These are phyloP conservation scores for Elsinoe perseae DNA, from an alignment of 2,329 filamentous ascomycete species.

Conservation along the genomic window DNA sequence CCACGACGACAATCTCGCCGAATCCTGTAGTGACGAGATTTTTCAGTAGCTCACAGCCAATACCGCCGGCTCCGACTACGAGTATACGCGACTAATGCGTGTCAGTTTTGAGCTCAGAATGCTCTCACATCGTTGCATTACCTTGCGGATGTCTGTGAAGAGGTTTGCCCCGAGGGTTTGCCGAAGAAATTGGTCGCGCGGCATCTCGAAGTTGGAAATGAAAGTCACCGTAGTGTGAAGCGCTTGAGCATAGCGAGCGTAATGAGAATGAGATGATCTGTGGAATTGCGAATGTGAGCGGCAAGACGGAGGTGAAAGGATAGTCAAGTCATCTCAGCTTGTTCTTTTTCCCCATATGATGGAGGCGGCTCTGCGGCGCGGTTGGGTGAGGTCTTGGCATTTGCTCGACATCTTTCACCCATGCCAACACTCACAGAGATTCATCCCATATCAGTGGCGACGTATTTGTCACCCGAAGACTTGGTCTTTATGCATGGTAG, in stretches of 20 bases:
- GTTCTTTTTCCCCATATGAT: conserved; percentile 1
- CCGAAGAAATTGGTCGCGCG: conserved; percentile 42
- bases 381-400: not conserved
- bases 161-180: conserved; percentile 65
- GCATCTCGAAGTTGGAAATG: conserved; percentile 30
- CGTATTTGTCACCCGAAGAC: too few species aligned
- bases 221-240: not conserved
- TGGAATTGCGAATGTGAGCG: not conserved
- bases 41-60: conserved; percentile 95
- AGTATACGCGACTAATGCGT: conserved; percentile 66
- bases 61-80: conserved; percentile 93
- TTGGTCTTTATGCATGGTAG: too few species aligned
- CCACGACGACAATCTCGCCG: conserved; percentile 86
- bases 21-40: conserved; percentile 90
- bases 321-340: not conserved
- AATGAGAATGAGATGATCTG: not conserved
- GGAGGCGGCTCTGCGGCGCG: conserved; percentile 11
- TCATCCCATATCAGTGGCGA: too few species aligned
- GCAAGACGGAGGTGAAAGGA: not conserved
- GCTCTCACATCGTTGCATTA: conserved; percentile 12
- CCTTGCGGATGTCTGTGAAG: conserved; percentile 57
- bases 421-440: too few species aligned
- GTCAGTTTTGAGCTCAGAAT: conserved; percentile 24
- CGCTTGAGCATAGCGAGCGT: conserved; percentile 1
- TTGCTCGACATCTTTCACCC: too few species aligned